Base-by-base conservation (phyloP, 306 rosid species). In the Cicer pinnatifidum region DNA sequence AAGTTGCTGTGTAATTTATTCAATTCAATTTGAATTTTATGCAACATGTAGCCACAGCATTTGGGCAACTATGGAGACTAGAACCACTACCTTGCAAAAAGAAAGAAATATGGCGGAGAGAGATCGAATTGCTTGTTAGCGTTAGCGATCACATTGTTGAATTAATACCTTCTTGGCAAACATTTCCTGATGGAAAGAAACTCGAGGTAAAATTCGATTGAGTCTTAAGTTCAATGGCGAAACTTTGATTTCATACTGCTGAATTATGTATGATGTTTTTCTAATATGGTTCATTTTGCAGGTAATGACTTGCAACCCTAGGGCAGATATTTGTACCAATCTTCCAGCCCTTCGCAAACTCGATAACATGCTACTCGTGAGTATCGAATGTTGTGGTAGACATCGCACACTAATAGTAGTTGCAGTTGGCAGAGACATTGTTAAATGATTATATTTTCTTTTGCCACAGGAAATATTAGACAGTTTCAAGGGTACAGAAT, bases 241-340 rank as follows among this genome's bases (percentile, higher is more conserved):
- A 73, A 68, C 39, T 60, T 44, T 43, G 19, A 37, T 8, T 56
- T 44, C 20, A 41, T 15, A 23, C n/a, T 9, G 6, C 16, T n/a
- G 16, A 63, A 67, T 43, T 37, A 46, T 23, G 13, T 17, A 6
- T 57, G 66, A 87, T 84, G 86, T 86, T 85, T 86, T 85, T 78
- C 82, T 87, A 61, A 89, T 89, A 16, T 78, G 84, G 37, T 78
- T 51, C 33, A 38, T 15, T 67, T 11, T 65, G 69, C 76, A 93
- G 99, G 88, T 95, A 81, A 95, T 95, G 99, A 86, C 89, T 71
- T 91, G 99, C 88, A 90, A 96, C 88, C 97, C 97, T 0, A 92
- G 99, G 80, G 82, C 83, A 11, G 99, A 95, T 95, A 87, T 95
- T 58, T 92, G 88, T 4, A 89, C 88, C 16, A 95, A 95, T 77